Base-by-base conservation (phyloP, 2,329 filamentous ascomycete species). In the Dothistroma septosporum region DNA sequence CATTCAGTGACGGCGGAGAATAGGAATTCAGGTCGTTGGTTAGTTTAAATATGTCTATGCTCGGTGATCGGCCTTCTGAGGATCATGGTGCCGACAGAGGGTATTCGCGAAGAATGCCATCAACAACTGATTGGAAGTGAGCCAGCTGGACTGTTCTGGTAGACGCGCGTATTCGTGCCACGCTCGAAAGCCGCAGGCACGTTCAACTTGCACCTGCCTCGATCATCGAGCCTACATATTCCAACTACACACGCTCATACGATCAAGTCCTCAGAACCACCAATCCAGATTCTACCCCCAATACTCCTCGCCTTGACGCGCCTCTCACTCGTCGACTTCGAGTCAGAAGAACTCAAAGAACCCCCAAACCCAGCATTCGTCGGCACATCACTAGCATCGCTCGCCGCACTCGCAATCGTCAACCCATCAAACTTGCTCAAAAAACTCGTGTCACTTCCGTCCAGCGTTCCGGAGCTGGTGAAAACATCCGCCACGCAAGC, bases 381-480 rank as follows among this genome's bases (percentile, higher is more conserved):
- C 12, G 63, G 63, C 57, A 66, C 64, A 49, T 12, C 59, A 61
- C 55, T 61, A 16, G 61, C 62, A 60, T 64, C 55, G 16, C 46
- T 59, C 22, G 62, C 60, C 7, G 64, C 62, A 28, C 49, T 55
- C 6, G 59, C 64, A 35, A 65, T 55, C n/a, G 54, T 61, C 58
- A 64, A 46, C 2, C 59, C 64, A 16, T 28, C 46, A 28, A 66
- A 61, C 28, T 59, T 37, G 33, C 57, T 63, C 56, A 66, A 41
- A 14, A 65, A 61, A 22, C 44, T 44, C 5, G 49, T 24, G 31
- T 59, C 63, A 8, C 33, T 61, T 1, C 59, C 63, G 4, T 35
- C 19, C n/a, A 66, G 32, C 2, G 32, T 16, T 7, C 64, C 64
- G 22, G 63, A 65, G 16, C 41, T 22, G 1, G 47, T 58, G 21